A percentile compares a stretch with the other conserved stretches of the same genome.
phyloP scores from a whole-genome alignment of 768 basidiomycete species.

The Boletus barrowsii region DNA sequence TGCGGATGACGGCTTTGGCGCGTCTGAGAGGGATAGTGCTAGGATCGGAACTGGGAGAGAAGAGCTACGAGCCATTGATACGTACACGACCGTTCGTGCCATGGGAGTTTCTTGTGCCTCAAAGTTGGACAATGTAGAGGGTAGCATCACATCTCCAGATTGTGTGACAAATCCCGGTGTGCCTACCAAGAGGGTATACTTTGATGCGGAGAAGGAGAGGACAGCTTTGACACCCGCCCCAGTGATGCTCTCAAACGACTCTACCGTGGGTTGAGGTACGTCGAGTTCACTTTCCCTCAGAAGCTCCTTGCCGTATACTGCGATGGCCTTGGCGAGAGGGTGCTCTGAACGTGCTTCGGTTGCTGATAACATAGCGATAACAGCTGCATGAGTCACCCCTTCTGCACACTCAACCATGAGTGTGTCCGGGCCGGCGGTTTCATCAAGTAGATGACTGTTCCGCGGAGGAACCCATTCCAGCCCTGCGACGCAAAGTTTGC shows the following conservation, averaged over 20 bases:
- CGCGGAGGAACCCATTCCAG: slow-evolving; percentile 66
- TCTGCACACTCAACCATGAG: slow-evolving; percentile 46
- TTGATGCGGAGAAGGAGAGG: slow-evolving; percentile 51
- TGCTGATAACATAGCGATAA: slow-evolving; percentile 79
- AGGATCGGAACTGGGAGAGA: slow-evolving; percentile 57
- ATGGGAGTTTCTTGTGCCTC: slow-evolving; percentile 64
- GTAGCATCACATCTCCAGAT: slow-evolving; percentile 50
- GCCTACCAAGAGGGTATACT: slow-evolving; percentile 68
- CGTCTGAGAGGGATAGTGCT: slow-evolving; percentile 83
- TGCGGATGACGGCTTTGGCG: slow-evolving; percentile 79
- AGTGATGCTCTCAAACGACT: slow-evolving; percentile 82
- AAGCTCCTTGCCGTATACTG: slow-evolving; percentile 70
- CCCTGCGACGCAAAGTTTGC: slow-evolving; percentile 81
- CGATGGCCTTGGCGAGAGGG: slow-evolving; percentile 92
- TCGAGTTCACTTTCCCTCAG: slow-evolving; percentile 40
- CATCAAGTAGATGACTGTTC: slow-evolving; percentile 21
- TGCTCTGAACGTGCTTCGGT: slow-evolving; percentile 94
- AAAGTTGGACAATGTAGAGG: slow-evolving; percentile 59
- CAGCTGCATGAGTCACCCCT: slow-evolving; percentile 50
- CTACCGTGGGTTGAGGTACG: slow-evolving; percentile 53
- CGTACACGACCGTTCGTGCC: slow-evolving; percentile 86
- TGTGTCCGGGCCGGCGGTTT: slow-evolving; percentile 4
- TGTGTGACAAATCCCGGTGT: slow-evolving; percentile 68
- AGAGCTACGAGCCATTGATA: slow-evolving; percentile 53
- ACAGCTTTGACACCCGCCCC: slow-evolving; percentile 84